Percentiles rank a stretch among this genome's conserved stretches.
Conservation (phyloP, 2,329 filamentous ascomycete genomes). For the Aspergillus sp. region DNA sequence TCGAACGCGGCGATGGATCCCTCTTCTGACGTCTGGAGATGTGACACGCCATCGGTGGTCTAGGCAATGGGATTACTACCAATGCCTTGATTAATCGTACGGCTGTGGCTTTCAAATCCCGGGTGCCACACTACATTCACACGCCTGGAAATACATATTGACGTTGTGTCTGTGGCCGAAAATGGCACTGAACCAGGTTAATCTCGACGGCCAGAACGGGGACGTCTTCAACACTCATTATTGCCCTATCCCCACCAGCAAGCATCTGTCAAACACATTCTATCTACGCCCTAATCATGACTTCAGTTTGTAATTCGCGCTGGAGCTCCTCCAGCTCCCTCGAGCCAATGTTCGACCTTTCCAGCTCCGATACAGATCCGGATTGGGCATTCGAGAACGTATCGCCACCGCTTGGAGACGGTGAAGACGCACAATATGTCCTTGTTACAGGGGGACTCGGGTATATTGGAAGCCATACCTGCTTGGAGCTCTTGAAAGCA, state of each 20-base stretch:
- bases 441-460: constrained; percentile 41
- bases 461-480: constrained; percentile 42
- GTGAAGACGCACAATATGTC: constrained; percentile 30
- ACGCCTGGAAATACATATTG: neutral
- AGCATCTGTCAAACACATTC: neutral
- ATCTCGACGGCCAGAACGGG: neutral
- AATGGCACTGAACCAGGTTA: neutral
- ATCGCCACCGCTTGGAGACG: neutral
- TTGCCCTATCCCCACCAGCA: no score
- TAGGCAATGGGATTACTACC: neutral
- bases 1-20: neutral
- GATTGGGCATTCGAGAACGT: neutral
- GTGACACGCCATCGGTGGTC: neutral
- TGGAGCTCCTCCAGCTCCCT: neutral
- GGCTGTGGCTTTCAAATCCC: no score
- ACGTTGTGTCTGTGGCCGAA: neutral
- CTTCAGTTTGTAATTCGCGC: neutral
- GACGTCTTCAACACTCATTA: neutral
- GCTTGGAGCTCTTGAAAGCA: constrained; percentile 38
- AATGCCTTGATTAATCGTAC: neutral
- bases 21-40: neutral
- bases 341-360: neutral
- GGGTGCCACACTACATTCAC: neutral
- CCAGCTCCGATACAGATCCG: neutral
- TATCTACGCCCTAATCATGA: neutral